Evolutionary conservation across 1,284 basidiomycete genomes (phyloP).

Genomic region (Trichosporon coremiiforme): DNA sequence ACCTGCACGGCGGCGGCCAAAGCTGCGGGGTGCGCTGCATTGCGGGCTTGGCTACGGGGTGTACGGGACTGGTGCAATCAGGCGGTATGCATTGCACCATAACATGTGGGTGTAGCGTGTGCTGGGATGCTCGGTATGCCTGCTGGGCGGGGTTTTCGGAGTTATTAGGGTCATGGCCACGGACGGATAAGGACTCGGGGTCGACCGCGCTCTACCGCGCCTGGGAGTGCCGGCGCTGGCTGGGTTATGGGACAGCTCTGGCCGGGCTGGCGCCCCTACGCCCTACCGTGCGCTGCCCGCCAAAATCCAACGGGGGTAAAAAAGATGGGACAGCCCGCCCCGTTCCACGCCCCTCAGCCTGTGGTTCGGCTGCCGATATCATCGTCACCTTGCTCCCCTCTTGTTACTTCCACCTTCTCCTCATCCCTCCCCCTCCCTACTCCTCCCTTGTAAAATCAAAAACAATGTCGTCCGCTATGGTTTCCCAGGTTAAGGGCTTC

Average conservation of each 20-base stretch:
- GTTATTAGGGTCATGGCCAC: slow-evolving; percentile 17
- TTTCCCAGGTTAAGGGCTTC: slow-evolving; percentile 54
- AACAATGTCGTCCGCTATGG: slow-evolving; percentile 27
- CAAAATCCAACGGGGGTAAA: slow-evolving; percentile 14
- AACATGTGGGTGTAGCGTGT: background rate
- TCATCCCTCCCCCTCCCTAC: background rate
- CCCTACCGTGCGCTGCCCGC: no score
- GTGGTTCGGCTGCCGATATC: slow-evolving; percentile 14
- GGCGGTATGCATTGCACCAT: slow-evolving; percentile 5
- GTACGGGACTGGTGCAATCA: background rate
- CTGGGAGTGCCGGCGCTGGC: background rate
- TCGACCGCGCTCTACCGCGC: slow-evolving; percentile 17
- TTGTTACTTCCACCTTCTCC: slow-evolving; percentile 12
- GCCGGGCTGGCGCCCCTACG: no score
- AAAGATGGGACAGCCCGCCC: slow-evolving; percentile 5
- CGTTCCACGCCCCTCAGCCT: slow-evolving; percentile 14
- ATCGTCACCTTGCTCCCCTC: background rate
- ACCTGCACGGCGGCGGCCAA: background rate
- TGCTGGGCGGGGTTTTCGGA: slow-evolving; percentile 17
- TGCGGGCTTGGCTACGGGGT: background rate
- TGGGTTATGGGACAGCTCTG: no score
- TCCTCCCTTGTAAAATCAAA: slow-evolving; percentile 11
- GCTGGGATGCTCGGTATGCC: background rate
- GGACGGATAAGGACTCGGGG: slow-evolving; percentile 14
- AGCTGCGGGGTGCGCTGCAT: background rate